phyloP scores from a whole-genome alignment of 495 filamentous ascomycete species.

The Tuber borchii region DNA sequence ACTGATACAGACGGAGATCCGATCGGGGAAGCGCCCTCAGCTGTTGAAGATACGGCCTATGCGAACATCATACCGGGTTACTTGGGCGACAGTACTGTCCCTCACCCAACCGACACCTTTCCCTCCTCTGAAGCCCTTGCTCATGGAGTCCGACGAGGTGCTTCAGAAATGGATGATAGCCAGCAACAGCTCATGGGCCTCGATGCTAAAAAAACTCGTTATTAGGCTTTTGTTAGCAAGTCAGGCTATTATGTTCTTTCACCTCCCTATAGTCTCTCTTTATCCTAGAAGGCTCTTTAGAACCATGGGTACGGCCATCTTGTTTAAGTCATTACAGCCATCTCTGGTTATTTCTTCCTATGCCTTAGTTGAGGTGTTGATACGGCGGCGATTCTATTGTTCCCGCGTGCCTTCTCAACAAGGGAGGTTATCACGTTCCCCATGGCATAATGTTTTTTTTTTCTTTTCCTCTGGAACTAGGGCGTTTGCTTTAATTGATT shows the following conservation, averaged over 20 bases:
- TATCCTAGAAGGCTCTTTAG: neutral
- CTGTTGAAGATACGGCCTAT: constrained; percentile 26
- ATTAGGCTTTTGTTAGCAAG: constrained; percentile 6
- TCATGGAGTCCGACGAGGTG: constrained; percentile 27
- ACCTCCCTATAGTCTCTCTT: neutral
- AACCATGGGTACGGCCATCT: neutral
- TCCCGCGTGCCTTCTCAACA: neutral
- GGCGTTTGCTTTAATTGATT: neutral
- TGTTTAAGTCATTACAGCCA: neutral
- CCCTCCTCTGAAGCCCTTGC: constrained; percentile 26
- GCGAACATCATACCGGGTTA: constrained; percentile 32
- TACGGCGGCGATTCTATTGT: neutral
- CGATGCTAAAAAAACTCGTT: constrained; percentile 32
- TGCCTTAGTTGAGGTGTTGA: neutral
- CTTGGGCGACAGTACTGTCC: constrained; percentile 18
- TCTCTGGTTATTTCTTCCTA: neutral
- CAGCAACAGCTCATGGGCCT: constrained; percentile 26
- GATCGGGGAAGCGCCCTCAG: constrained; percentile 17
- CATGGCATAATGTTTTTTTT: neutral
- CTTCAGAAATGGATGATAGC: constrained; percentile 35
- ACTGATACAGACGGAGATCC: constrained; percentile 26
- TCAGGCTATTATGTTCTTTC: neutral
- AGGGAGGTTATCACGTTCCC: neutral
- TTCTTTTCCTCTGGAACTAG: neutral
- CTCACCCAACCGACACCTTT: constrained; percentile 25